These are phyloP conservation scores for Nitzschia sp. DNA, from an alignment of 108 stramenopile genomes.

Conservation along the genomic window DNA sequence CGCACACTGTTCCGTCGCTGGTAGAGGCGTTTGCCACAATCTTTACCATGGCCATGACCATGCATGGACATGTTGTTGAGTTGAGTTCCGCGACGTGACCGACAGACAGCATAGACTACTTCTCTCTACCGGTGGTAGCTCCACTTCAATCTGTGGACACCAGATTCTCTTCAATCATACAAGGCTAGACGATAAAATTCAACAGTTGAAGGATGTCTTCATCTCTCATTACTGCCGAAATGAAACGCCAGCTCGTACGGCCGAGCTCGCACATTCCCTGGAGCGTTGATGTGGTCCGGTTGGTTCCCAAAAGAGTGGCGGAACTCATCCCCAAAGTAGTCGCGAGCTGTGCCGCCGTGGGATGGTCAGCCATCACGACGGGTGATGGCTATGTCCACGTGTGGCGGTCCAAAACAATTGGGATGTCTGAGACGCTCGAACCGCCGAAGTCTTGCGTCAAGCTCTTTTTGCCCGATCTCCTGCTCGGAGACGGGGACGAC, in stretches of 20 bases:
- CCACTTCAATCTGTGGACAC: no score
- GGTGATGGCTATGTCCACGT: constrained; percentile 30
- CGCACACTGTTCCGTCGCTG: no score
- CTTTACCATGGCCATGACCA: no score
- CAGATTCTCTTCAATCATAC: no score
- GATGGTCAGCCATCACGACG: constrained; percentile 35
- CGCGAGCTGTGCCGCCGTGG: constrained; percentile 15
- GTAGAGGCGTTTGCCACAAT: no score
- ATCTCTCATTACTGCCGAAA: no score
- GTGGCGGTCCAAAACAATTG: constrained; percentile 25
- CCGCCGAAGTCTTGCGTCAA: constrained; percentile 3
- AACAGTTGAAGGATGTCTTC: no score
- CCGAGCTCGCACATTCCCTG: constrained; percentile 37
- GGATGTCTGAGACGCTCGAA: constrained; percentile 4
- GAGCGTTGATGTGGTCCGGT: constrained; percentile 32
- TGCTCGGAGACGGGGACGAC: neutral
- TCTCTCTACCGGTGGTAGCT: no score
- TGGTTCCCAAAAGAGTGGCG: constrained; percentile 22
- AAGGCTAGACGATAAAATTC: no score
- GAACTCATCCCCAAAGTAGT: constrained; percentile 3
- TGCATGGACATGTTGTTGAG: no score
- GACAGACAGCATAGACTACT: no score
- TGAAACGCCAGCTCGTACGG: constrained; percentile 28
- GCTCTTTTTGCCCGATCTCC: constrained; percentile 7
- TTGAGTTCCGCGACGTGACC: no score